A percentile compares a stretch with the other conserved stretches of the same genome.
Evolutionary conservation across 495 filamentous ascomycete species (phyloP).

Genomic region (Alectoria sarmentosa): DNA sequence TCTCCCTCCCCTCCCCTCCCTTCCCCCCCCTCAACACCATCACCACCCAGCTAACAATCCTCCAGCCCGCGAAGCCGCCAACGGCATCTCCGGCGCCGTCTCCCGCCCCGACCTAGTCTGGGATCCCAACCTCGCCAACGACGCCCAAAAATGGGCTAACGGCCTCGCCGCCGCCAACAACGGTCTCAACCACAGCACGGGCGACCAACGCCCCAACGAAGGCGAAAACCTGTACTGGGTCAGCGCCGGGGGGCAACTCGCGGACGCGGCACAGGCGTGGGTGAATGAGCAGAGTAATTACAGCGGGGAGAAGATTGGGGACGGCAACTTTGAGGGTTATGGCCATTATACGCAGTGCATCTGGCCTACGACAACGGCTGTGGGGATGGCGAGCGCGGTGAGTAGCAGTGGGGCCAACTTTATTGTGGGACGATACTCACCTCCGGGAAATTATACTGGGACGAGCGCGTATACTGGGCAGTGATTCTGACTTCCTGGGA

Average conservation of each 20-base stretch:
- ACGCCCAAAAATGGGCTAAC: constrained; percentile 32
- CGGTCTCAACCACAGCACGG: constrained; percentile 31
- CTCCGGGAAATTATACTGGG: constrained; percentile 32
- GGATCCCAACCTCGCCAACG: constrained; percentile 31
- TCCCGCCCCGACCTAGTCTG: constrained; percentile 28
- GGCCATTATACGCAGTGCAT: constrained; percentile 39
- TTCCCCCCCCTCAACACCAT: too few relatives aligned
- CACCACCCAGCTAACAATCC: not conserved
- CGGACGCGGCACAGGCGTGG: constrained; percentile 24
- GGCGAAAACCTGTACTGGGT: constrained; percentile 38
- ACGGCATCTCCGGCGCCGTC: not conserved
- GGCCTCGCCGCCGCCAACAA: constrained; percentile 28
- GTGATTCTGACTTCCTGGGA: too few relatives aligned
- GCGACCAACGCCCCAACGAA: constrained; percentile 29
- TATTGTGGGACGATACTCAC: constrained; percentile 36
- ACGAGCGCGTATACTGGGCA: constrained; percentile 26
- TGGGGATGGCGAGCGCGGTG: constrained; percentile 33
- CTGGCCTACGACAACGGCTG: constrained; percentile 34
- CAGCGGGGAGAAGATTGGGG: constrained; percentile 34
- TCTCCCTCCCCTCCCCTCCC: not conserved
- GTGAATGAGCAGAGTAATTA: constrained; percentile 34
- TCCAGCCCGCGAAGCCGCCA: constrained; percentile 13
- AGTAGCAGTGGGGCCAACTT: constrained; percentile 32
- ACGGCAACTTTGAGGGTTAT: constrained; percentile 31
- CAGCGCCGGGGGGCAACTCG: constrained; percentile 15